Evolutionary conservation across 1,284 basidiomycete genomes (phyloP).

Genomic region (Sporisorium sorghi): DNA sequence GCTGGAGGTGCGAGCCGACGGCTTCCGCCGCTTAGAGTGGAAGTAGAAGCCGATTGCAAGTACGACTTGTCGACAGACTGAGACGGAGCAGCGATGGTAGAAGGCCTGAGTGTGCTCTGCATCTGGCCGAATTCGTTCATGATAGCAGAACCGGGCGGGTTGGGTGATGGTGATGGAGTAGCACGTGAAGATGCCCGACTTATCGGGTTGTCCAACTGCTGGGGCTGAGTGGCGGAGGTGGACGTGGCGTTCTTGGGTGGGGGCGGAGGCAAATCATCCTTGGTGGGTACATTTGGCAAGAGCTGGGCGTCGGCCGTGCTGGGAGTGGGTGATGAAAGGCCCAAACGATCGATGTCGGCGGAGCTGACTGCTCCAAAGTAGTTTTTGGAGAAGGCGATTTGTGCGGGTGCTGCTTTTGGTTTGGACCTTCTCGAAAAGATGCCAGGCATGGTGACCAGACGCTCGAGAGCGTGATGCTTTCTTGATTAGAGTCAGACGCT

Average conservation of each 20-base stretch:
- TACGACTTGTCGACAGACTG: background rate
- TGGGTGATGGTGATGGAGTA: constrained; percentile 3
- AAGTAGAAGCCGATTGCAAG: constrained; percentile 9
- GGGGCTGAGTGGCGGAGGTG: background rate
- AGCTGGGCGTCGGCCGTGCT: constrained; percentile 40
- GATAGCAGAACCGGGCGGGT: background rate
- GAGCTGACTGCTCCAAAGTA: constrained; percentile 36
- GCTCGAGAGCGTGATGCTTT: constrained; percentile 7
- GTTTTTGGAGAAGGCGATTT: constrained; percentile 7
- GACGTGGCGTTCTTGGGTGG: constrained; percentile 19
- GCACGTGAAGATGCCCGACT: constrained; percentile 9
- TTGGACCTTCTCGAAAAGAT: constrained; percentile 42
- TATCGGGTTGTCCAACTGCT: background rate
- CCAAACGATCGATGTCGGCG: constrained; percentile 38
- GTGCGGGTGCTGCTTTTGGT: constrained; percentile 8
- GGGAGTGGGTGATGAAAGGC: constrained; percentile 40
- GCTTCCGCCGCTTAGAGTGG: constrained; percentile 7
- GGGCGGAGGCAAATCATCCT: constrained; percentile 35
- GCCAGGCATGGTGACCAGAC: constrained; percentile 32
- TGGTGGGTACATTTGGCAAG: constrained; percentile 40
- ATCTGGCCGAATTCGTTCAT: constrained; percentile 38
- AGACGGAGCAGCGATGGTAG: constrained; percentile 18
- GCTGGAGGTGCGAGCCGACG: constrained; percentile 10
- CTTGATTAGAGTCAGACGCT: background rate
- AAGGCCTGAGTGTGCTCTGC: background rate